Evolutionary conservation across 2,329 filamentous ascomycete species (phyloP), one percentile per base, ranked within the genome.

Genomic region (Talaromyces albobiverticillius): DNA sequence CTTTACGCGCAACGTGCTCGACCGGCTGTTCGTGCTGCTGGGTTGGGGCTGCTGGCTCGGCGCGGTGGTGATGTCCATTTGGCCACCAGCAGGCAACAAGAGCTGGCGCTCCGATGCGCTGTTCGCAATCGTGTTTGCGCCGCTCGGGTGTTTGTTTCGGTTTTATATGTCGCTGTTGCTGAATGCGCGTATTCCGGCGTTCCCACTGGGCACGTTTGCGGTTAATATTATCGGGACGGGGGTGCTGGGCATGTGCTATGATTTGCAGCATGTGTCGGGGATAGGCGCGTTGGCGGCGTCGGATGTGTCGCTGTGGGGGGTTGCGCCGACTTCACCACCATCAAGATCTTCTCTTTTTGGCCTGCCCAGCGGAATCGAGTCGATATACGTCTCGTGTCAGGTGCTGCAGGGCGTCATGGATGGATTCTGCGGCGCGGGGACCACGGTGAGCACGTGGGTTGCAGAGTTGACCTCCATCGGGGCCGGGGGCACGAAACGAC

Each of bases 181-280:
- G n/a, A 96, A 96, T 63, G 75, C 81, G 0, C 77, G 82, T 18
- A 61, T 84, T 0, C 70, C 83, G 0, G 74, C 79, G 0, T 96
- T 96, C 61, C 93, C 93, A 0, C 70, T 96, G 0, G 93, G 93
- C 2, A 97, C 93, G 0, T 96, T 96, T 63, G 73, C 76, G 0
- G 90, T 88, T 25, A 97, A 97, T 64, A 77, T 95, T 4, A 68
- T 87, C 13, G 93, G 92, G 4, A 91, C 89, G 0, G 80, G 80
- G 0, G 71, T 96, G 14, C 70, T 95, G 47, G 91, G 83, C 13
- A 85, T 90, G 79, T 82, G 84, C 26, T 95, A 83, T 76, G 88
- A 95, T 64, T 73, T 96, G 48, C 88, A 90, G 59, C 90, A 90
- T 64, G 76, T 82, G 1, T 55, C 61, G n/a, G 68, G 75, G 1